Percentiles rank a stretch among this genome's conserved stretches.
phyloP scores from a whole-genome alignment of 1,284 basidiomycete genomes.

The Thecaphora thlaspeos region DNA sequence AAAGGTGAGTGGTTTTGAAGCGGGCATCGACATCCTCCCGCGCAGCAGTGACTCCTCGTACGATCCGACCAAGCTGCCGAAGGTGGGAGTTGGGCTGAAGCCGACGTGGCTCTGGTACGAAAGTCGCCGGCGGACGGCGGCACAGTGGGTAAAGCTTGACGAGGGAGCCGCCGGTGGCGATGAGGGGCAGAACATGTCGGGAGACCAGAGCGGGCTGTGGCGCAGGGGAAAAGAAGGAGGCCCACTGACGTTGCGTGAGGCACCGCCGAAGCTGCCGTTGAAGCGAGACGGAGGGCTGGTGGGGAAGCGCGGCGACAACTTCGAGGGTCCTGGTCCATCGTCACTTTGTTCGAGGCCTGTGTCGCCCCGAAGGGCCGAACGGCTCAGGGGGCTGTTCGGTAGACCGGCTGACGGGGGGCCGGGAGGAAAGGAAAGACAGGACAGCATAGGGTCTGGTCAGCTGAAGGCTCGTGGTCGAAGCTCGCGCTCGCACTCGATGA shows the following conservation, averaged over 20 bases:
- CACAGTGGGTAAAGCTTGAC: constrained; percentile 17
- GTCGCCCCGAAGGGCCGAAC: constrained; percentile 16
- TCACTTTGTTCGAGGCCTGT: background rate
- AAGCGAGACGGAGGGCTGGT: too few relatives aligned
- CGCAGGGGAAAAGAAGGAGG: constrained; percentile 7
- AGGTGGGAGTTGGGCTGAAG: constrained; percentile 23
- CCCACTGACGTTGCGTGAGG: constrained; percentile 20
- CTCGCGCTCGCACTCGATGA: too few relatives aligned
- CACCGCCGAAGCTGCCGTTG: too few relatives aligned
- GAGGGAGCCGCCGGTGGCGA: constrained; percentile 3
- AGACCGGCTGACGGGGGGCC: constrained; percentile 20
- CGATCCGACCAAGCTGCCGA: constrained; percentile 54
- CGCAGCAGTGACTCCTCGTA: constrained; percentile 58
- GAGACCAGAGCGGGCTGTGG: constrained; percentile 6
- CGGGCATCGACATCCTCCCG: constrained; percentile 55
- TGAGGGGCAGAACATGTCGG: constrained; percentile 4
- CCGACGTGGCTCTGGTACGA: constrained; percentile 15
- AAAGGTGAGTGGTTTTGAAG: constrained; percentile 55
- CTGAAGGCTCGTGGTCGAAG: too few relatives aligned
- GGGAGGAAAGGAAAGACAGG: too few relatives aligned
- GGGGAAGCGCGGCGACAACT: too few relatives aligned
- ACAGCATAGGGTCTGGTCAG: too few relatives aligned
- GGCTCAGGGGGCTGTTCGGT: constrained; percentile 33
- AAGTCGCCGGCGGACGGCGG: constrained; percentile 19
- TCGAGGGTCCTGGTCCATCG: too few relatives aligned